phyloP scores from a whole-genome alignment of 2,329 filamentous ascomycete genomes.

The Sporothrix brunneoviolacea region DNA sequence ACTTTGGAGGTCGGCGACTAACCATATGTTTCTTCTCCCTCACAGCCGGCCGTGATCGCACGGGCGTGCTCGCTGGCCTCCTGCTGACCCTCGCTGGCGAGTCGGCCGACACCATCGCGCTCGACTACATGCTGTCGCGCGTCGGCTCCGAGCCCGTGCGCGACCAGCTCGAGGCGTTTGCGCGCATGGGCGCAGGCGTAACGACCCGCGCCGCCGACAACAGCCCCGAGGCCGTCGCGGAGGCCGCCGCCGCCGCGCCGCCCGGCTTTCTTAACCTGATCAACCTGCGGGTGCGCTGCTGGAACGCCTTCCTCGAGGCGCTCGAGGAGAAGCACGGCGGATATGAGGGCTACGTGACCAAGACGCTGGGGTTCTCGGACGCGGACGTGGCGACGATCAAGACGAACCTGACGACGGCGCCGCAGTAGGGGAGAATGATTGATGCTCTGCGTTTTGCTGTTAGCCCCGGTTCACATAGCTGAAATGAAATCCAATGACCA shows the following conservation, averaged over 20 bases:
- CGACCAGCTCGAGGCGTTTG: slow-evolving; percentile 38
- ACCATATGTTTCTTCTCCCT: neutral
- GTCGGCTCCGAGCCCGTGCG: slow-evolving; percentile 47
- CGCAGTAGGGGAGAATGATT: too few relatives aligned
- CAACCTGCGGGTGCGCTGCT: slow-evolving; percentile 37
- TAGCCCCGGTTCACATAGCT: too few relatives aligned
- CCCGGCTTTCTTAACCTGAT: slow-evolving; percentile 45
- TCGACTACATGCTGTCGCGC: slow-evolving; percentile 49
- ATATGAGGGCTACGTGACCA: slow-evolving; percentile 42
- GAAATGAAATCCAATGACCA: too few relatives aligned
- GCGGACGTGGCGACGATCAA: slow-evolving; percentile 42
- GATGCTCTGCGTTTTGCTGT: too few relatives aligned
- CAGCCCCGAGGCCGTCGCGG: neutral
- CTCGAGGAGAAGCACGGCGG: slow-evolving; percentile 38
- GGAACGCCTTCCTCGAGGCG: slow-evolving; percentile 39
- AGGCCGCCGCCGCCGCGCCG: slow-evolving; percentile 26
- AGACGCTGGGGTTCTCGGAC: slow-evolving; percentile 38
- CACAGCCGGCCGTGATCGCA: slow-evolving; percentile 48
- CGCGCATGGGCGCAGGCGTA: slow-evolving; percentile 31
- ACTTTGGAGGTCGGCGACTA: too few relatives aligned
- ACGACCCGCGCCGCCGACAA: neutral
- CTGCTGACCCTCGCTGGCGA: slow-evolving; percentile 46
- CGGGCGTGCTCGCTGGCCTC: slow-evolving; percentile 44
- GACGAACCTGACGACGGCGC: slow-evolving; percentile 32
- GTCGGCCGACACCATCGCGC: slow-evolving; percentile 32